Evolutionary conservation across 2,329 filamentous ascomycete genomes (phyloP), one percentile per base, ranked within the genome.

Genomic region (Davidsoniella eucalypti): DNA sequence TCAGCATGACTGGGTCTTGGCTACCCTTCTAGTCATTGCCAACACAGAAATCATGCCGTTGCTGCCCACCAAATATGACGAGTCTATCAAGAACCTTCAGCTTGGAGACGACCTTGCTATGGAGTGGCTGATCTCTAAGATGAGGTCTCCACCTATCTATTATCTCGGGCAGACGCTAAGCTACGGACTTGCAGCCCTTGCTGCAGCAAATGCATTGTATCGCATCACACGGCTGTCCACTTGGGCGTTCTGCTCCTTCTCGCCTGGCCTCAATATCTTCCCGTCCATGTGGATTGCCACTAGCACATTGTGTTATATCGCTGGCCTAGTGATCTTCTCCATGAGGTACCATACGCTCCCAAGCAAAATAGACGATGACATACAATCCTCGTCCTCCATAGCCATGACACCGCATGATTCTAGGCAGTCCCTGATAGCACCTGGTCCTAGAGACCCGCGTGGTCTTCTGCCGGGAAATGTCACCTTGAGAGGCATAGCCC

Each of bases 161-260:
- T 26, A 18, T 2, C 3, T 25, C 41, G 41, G 12, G 14, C 18
- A 18, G 2, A n/a, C 18, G 41, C 18, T n/a, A 9, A 3, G n/a
- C 10, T 44, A 25, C 26, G 41, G 23, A n/a, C 9, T 47, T 3
- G 45, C 45, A 38, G 45, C 45, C 12, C 29, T 17, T 16, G 45
- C 45, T 2, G 45, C 33, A 1, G 33, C 16, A 5, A 47, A 47
- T 12, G 38, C 33, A 25, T 8, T 47, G 36, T 47, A 47, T 38
- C 9, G 40, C 5, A 38, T 47, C 8, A 29, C 38, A n/a, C 45
- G 45, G 14, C 17, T 47, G 12, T 37, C 45, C 4, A 47, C 45
- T 9, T 47, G 45, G 33, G 45, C 45, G 4, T 29, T 47, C n/a
- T 47, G 45, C 21, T 47, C 45, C 5, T 38, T 47, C 17, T 47